Evolutionary conservation across 140 eudicot species (phyloP), one percentile per base, ranked within the genome.

Genomic region (Cichorium intybus): DNA sequence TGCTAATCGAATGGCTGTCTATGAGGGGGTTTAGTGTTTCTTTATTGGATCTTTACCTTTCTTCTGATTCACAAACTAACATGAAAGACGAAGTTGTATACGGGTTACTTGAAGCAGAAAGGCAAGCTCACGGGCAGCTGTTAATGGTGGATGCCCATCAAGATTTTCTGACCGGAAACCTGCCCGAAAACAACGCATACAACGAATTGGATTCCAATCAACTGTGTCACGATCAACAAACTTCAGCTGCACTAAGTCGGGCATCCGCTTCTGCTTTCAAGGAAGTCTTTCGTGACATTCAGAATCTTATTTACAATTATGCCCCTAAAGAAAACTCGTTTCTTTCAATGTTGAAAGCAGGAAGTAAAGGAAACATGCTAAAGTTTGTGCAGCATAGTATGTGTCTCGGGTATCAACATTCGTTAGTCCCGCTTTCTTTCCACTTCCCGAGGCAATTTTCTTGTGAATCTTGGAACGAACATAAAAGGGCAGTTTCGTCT

Each of bases 21-120:
- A 72, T 57, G 76, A 84, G 95, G 78, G 99, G 99, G 20, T 80
- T 92, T 16, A 92, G 95, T 51, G 99, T 92, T 66, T 92, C 99
- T 1, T 68, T 92, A 45, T 61, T 81, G 16, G 99, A 92, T 68
- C 85, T 92, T 57, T 85, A 85, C 79, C 70, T 92, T 35, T 70
- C 90, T 27, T 71, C 85, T 37, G 99, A 92, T 58, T 67, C 84
- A 17, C 73, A 73, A 52, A 56, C 58, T 37, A 83, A 85, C 71
- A 69, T 92, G 85, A 72, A 66, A 0, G 90, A 85, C 33, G 99
- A 92, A 62, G 88, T 92, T 15, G 24, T 51, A 46, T 84, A 66
- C 58, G 99, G 90, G 65, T 63, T 92, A 56, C 79, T 23, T 51
- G 97, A 92, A 81, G 95, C 99, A 1, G 86, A 92, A 68, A 59